A percentile compares a stretch with the other conserved stretches of the same genome.
Conservation (phyloP, 1,284 basidiomycete species). For the Athelia psychrophila region DNA sequence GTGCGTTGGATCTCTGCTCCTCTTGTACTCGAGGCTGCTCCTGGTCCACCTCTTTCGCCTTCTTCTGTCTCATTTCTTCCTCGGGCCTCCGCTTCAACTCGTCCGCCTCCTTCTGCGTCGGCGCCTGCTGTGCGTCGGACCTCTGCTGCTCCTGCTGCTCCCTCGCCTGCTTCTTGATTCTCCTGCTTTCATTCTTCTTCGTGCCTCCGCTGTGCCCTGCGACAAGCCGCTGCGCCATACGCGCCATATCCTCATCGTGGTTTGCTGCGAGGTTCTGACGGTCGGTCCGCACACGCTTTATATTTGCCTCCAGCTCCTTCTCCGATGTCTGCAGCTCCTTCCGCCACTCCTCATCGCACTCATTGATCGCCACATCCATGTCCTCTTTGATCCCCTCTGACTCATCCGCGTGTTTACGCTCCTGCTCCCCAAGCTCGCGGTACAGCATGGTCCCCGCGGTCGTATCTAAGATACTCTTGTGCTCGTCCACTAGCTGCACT, state of each 20-base stretch:
- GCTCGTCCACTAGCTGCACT: slow-evolving; percentile 21
- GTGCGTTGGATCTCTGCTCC: no score
- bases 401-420: slow-evolving; percentile 34
- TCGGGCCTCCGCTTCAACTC: no score
- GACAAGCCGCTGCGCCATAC: slow-evolving; percentile 8
- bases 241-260: slow-evolving; percentile 6
- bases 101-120: no score
- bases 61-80: no score
- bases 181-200: not conserved
- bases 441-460: slow-evolving; percentile 28
- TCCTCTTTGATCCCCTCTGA: slow-evolving; percentile 22
- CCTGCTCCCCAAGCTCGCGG: slow-evolving; percentile 28
- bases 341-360: slow-evolving; percentile 14
- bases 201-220: no score
- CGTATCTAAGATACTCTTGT: slow-evolving; percentile 33
- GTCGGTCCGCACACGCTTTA: slow-evolving; percentile 13
- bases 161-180: not conserved
- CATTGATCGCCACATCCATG: slow-evolving; percentile 10
- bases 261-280: slow-evolving; percentile 12
- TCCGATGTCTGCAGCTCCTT: slow-evolving; percentile 19
- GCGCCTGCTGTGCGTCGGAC: no score
- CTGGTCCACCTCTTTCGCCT: no score
- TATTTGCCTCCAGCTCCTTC: slow-evolving; percentile 10
- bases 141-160: no score
- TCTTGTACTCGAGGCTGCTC: no score